Percentiles rank a stretch among this genome's conserved stretches.
Conservation (phyloP, 176 grass and related monocot genomes). For the Secale cereale region DNA sequence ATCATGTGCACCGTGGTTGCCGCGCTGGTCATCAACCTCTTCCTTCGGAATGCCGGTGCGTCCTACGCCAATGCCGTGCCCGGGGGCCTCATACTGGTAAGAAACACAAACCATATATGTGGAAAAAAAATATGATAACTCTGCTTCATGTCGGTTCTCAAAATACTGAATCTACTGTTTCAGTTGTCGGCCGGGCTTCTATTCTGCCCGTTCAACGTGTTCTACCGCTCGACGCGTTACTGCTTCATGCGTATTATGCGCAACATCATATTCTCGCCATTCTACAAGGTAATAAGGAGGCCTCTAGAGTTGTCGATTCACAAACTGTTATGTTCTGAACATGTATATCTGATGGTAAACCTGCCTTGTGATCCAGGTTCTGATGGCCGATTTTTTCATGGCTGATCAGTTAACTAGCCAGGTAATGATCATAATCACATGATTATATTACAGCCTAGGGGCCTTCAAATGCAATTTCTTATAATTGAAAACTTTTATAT, state of each 20-base stretch:
- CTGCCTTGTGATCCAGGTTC: conserved; percentile 41
- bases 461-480: neutral
- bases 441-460: neutral
- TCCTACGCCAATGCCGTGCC: conserved; percentile 63
- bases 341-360: neutral
- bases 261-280: conserved; percentile 78
- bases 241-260: conserved; percentile 79
- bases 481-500: neutral
- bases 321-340: neutral
- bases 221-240: conserved; percentile 78
- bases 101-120: neutral
- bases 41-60: conserved; percentile 45
- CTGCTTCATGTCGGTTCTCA: neutral
- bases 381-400: conserved; percentile 99
- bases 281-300: conserved; percentile 71
- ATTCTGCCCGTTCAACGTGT: conserved; percentile 79
- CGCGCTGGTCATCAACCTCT: conserved; percentile 65
- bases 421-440: conserved; percentile 24
- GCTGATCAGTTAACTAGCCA: conserved; percentile 98
- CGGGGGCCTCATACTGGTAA: conserved; percentile 71
- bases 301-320: neutral
- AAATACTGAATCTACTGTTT: conserved; percentile 11
- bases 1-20: conserved; percentile 69
- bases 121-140: no score
- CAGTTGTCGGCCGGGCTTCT: conserved; percentile 56